phyloP scores from a whole-genome alignment of 805 yeast genomes.

The Candida ponderosae region DNA sequence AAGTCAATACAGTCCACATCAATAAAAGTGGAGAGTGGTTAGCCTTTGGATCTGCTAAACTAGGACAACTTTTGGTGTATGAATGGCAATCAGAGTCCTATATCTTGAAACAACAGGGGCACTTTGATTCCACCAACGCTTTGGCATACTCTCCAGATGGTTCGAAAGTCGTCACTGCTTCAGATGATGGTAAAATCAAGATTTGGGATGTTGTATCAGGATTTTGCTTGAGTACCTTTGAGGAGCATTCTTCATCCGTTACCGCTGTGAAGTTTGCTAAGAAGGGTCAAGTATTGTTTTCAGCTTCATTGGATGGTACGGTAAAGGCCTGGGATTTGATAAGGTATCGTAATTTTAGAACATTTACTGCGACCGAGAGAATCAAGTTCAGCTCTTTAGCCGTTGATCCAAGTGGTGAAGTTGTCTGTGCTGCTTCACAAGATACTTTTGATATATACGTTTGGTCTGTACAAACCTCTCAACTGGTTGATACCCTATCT shows the following conservation, averaged over 20 bases:
- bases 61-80: slow-evolving; percentile 93
- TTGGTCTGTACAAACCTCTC: slow-evolving; percentile 97
- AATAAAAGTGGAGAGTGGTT: slow-evolving; percentile 93
- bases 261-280: slow-evolving; percentile 84
- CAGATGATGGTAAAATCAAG: slow-evolving; percentile 95
- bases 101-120: slow-evolving; percentile 93
- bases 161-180: slow-evolving; percentile 81
- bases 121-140: slow-evolving; percentile 83
- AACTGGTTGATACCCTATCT: slow-evolving; percentile 73
- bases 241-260: slow-evolving; percentile 84
- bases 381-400: slow-evolving; percentile 84
- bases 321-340: slow-evolving; percentile 95
- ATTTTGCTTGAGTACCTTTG: slow-evolving; percentile 85
- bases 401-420: slow-evolving; percentile 95
- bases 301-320: slow-evolving; percentile 92
- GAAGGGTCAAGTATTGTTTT: slow-evolving; percentile 83
- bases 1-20: slow-evolving; percentile 73
- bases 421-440: slow-evolving; percentile 89
- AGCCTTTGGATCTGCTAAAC: slow-evolving; percentile 83
- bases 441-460: slow-evolving; percentile 88
- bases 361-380: slow-evolving; percentile 86
- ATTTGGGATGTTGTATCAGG: slow-evolving; percentile 95
- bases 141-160: slow-evolving; percentile 93
- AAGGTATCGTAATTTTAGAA: slow-evolving; percentile 88
- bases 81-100: slow-evolving; percentile 99